Evolutionary conservation across 2,329 filamentous ascomycete genomes (phyloP).

Genomic region (Pseudogymnoascus destructans): DNA sequence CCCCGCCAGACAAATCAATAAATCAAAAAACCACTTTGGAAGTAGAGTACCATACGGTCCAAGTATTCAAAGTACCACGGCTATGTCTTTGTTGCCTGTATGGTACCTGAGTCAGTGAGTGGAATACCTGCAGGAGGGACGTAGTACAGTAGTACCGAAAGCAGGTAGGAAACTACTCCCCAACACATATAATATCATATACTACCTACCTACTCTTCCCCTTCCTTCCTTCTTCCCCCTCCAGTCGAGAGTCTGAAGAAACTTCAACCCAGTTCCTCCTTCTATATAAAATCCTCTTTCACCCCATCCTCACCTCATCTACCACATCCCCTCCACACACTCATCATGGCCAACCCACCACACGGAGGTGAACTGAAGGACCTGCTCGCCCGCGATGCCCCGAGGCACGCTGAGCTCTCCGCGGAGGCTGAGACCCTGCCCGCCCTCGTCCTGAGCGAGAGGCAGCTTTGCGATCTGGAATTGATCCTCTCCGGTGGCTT

Average conservation of each 20-base stretch:
- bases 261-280: neutral
- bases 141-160: neutral
- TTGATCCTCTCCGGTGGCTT: conserved; percentile 96
- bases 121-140: neutral
- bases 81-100: neutral
- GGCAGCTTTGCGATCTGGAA: conserved; percentile 95
- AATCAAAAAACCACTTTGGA: too few relatives aligned
- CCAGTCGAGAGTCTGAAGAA: neutral
- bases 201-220: neutral
- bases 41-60: too few relatives aligned
- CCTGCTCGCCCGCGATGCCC: conserved; percentile 83
- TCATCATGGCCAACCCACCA: conserved; percentile 54
- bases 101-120: neutral
- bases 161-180: neutral
- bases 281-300: neutral
- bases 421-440: conserved; percentile 79
- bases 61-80: neutral
- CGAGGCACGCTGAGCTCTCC: conserved; percentile 64
- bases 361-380: conserved; percentile 96
- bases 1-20: neutral
- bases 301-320: neutral
- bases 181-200: conserved; percentile 2
- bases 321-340: neutral
- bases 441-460: conserved; percentile 73
- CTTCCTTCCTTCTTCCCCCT: neutral